A percentile compares a stretch with the other conserved stretches of the same genome.
Conservation (phyloP, 2,329 filamentous ascomycete genomes). For the Clonostachys rhizophaga region DNA sequence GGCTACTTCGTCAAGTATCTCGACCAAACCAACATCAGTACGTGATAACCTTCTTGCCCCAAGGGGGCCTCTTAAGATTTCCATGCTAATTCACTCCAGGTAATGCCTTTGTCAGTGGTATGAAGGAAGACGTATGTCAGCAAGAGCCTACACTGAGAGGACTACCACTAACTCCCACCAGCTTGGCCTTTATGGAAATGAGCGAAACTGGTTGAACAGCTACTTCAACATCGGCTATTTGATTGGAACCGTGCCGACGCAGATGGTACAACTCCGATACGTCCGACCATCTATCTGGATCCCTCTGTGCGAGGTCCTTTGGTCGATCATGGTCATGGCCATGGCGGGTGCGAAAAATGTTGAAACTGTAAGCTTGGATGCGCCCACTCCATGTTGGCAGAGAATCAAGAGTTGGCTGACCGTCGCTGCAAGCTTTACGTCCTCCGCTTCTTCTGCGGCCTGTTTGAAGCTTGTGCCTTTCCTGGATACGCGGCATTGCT, state of each 20-base stretch:
- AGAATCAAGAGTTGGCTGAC: background rate
- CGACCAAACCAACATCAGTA: conserved; percentile 20
- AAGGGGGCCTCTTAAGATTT: conserved; percentile 1
- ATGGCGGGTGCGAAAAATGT: conserved; percentile 16
- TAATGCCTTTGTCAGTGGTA: too few species aligned
- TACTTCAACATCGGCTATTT: conserved; percentile 14
- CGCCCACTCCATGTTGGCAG: background rate
- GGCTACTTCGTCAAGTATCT: conserved; percentile 19
- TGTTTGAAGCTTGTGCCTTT: conserved; percentile 17
- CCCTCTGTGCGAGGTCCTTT: conserved; percentile 17
- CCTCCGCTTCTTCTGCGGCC: conserved; percentile 20
- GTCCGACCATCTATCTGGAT: conserved; percentile 20
- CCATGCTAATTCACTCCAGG: background rate
- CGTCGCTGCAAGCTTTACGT: conserved; percentile 11
- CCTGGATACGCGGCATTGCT: conserved; percentile 16
- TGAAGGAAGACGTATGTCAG: background rate
- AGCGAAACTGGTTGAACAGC: conserved; percentile 15
- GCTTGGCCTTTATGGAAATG: conserved; percentile 14
- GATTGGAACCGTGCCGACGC: conserved; percentile 17
- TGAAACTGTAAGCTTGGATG: conserved; percentile 4
- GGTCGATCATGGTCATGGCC: conserved; percentile 13
- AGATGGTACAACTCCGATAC: conserved; percentile 7
- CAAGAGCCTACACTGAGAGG: conserved; percentile 7
- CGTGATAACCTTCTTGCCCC: background rate
- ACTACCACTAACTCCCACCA: conserved; percentile 2